phyloP scores from a whole-genome alignment of 2,329 filamentous ascomycete genomes.

The Cladosporium cucumerinum region DNA sequence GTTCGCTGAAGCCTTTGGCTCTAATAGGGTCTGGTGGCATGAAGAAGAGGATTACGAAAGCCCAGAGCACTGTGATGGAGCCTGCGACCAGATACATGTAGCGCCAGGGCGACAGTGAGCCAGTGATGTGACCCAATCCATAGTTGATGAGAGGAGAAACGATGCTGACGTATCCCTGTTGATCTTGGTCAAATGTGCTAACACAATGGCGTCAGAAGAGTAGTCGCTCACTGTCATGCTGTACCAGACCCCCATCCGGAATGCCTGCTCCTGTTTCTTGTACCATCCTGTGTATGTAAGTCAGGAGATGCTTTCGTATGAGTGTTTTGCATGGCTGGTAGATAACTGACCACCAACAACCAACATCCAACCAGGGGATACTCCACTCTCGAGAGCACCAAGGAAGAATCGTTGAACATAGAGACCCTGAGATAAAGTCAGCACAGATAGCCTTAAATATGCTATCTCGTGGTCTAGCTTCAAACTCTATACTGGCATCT shows the following conservation, averaged over 20 bases:
- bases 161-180: slow-evolving; percentile 42
- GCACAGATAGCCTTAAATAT: neutral
- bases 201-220: neutral
- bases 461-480: no score
- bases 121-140: slow-evolving; percentile 45
- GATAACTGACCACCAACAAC: slow-evolving; percentile 66
- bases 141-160: slow-evolving; percentile 50
- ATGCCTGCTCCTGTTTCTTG: slow-evolving; percentile 30
- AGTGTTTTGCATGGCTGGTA: no score
- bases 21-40: slow-evolving; percentile 43
- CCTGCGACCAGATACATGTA: slow-evolving; percentile 46
- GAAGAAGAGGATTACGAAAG: slow-evolving; percentile 38
- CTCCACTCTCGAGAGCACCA: slow-evolving; percentile 54
- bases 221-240: slow-evolving; percentile 35
- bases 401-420: slow-evolving; percentile 80
- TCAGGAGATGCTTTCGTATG: neutral
- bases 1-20: slow-evolving; percentile 41
- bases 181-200: neutral
- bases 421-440: slow-evolving; percentile 66
- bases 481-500: no score
- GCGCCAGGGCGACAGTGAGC: slow-evolving; percentile 33
- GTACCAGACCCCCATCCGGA: slow-evolving; percentile 30
- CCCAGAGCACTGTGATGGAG: slow-evolving; percentile 42
- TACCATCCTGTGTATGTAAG: slow-evolving; percentile 22
- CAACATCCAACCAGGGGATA: slow-evolving; percentile 67